These are phyloP conservation scores for Myxozyma nipponensis DNA, from an alignment of 805 yeast genomes.

Conservation along the genomic window DNA sequence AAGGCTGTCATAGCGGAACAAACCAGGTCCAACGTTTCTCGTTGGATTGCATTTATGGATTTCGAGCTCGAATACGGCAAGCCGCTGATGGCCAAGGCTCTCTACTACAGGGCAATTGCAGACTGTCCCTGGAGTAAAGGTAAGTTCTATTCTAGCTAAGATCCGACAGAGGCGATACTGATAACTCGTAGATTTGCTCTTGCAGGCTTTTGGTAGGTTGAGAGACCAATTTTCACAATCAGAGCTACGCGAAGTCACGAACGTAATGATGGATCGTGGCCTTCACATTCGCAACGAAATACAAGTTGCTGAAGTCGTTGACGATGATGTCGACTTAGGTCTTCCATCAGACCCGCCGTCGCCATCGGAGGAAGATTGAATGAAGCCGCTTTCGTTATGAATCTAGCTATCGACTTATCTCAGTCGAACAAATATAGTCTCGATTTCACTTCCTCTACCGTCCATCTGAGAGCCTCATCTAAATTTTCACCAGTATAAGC, in stretches of 20 bases:
- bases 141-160: background rate
- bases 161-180: background rate
- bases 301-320: constrained; percentile 11
- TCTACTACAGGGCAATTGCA: constrained; percentile 14
- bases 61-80: constrained; percentile 3
- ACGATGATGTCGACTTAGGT: background rate
- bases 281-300: constrained; percentile 14
- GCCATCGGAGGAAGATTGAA: too few species aligned
- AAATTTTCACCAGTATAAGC: constrained; percentile 48
- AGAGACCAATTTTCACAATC: background rate
- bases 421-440: constrained; percentile 36
- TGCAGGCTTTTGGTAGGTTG: constrained; percentile 3
- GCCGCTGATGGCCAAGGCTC: constrained; percentile 3
- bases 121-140: constrained; percentile 25
- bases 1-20: constrained; percentile 8
- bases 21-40: constrained; percentile 2
- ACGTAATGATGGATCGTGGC: constrained; percentile 17
- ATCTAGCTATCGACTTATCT: background rate
- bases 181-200: constrained; percentile 6
- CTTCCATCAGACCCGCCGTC: too few species aligned
- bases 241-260: constrained; percentile 10
- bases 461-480: constrained; percentile 43
- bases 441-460: constrained; percentile 41
- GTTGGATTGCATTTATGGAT: constrained; percentile 14
- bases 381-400: too few species aligned